Base-by-base conservation (phyloP, 2,329 filamentous ascomycete genomes). In the Acarospora socialis region DNA sequence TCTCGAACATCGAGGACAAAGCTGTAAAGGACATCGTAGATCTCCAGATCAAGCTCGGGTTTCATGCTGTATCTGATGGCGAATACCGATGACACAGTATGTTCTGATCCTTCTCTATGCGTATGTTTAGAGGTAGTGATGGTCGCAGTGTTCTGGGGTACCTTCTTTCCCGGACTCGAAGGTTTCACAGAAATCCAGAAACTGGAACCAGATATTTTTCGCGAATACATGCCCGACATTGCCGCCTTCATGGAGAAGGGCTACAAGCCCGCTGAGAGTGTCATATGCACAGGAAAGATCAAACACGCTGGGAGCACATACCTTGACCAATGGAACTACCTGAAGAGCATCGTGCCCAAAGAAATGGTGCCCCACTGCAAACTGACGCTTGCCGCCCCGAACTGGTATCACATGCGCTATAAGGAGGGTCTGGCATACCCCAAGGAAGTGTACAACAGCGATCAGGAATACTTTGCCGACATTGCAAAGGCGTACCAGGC, bases 341-440 rank as follows among this genome's bases (percentile, higher is more conserved):
- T 79, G 32, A 70, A 73, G 48, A 63, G 53, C 30, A 50, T 68
- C 6, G 62, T 80, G 0, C 66, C 74, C 0, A 59, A 70, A 15
- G 68, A 73, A 18, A 59, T 70, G 33, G 69, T 74, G 46, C 69
- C 70, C 41, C 70, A 77, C 41, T 68, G 75, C 52, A 78, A 81
- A 58, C 66, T 80, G 43, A 79, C 75, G 12, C 57, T 80, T 45
- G 69, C 73, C 12, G 70, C 73, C 4, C 73, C 73, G 2, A 70
- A 70, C 50, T 79, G 74, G 67, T 80, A 79, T 49, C 76, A 82
- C 52, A 61, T 77, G 46, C 65, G 73, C 21, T 67, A 70, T 43
- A 64, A 60, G 43, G 60, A 65, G 35, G 65, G 68, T 56, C 41
- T 56, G 21, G 69, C 70, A 15, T 75, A 71, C 50, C 62, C 65